These are phyloP conservation scores for Debaryomyces udenii DNA, from an alignment of 1,139 yeast species.

Conservation along the genomic window DNA sequence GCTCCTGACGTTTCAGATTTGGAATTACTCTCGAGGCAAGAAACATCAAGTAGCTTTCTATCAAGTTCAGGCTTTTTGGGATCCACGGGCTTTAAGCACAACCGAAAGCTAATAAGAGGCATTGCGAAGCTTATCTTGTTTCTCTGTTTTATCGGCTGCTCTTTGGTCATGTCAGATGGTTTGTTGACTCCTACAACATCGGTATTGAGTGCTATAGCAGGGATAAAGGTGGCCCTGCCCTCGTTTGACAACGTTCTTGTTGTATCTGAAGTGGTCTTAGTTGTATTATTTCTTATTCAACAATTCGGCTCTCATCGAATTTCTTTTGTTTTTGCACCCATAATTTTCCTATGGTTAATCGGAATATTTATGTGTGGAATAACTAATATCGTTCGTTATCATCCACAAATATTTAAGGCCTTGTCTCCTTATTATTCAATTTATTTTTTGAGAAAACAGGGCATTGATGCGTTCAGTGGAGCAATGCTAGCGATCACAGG, in stretches of 20 bases:
- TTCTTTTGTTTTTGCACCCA: constrained; percentile 53
- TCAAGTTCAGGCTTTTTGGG: constrained; percentile 12
- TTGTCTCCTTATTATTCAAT: constrained; percentile 57
- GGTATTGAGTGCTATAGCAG: constrained; percentile 54
- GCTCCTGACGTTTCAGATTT: constrained; percentile 35
- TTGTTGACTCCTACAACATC: constrained; percentile 65
- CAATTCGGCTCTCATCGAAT: constrained; percentile 49
- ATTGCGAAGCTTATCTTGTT: constrained; percentile 37
- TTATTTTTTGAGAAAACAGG: constrained; percentile 38
- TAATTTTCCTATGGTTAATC: constrained; percentile 53
- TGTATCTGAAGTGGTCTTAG: constrained; percentile 51
- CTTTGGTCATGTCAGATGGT: constrained; percentile 61
- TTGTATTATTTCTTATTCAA: constrained; percentile 48
- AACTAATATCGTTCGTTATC: constrained; percentile 41
- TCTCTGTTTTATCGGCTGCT: constrained; percentile 57
- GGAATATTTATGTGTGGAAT: constrained; percentile 50
- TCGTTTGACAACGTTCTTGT: constrained; percentile 42
- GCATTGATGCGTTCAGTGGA: constrained; percentile 50
- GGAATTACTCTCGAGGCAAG: constrained; percentile 44
- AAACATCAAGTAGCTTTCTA: constrained; percentile 30
- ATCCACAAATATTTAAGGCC: constrained; percentile 51
- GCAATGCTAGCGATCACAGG: constrained; percentile 62
- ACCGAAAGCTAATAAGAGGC: constrained; percentile 26
- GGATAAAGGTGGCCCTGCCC: constrained; percentile 51
- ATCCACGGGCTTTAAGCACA: constrained; percentile 23